Evolutionary conservation across 1,139 yeast genomes (phyloP), one percentile per base, ranked within the genome.

Genomic region (Blastobotrys persicus): DNA sequence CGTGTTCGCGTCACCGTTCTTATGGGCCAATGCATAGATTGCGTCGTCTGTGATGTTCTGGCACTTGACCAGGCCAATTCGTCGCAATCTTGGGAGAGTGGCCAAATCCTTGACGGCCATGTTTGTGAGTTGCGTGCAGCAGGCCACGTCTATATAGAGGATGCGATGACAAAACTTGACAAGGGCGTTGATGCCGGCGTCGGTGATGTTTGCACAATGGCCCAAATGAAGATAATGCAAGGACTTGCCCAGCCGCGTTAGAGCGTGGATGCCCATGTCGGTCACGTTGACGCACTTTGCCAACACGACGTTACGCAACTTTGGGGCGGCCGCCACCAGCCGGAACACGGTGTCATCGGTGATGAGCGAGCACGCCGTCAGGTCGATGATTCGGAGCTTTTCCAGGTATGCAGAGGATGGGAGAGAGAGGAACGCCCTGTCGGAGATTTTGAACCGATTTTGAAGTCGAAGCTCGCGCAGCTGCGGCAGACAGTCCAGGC

Each of bases 1-100:
- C 84, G 61, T 81, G 81, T 48, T 87, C 71, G 43, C 18, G 31
- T 38, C 44, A 13, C 31, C 35, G 14, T 16, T 13, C 19, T 20
- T 28, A 13, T 85, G 78, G 7, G 88, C 86, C 59, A 92, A 76
- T 44, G 89, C 87, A 52, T 83, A 66, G 42, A 92, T 82, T 1
- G 98, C 97, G 44, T 79, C 80, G 66, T 91, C 98, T 3, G 95
- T 85, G 58, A 92, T 88, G 63, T 86, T 81, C 32, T 82, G 80
- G 68, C 98, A 92, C 67, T 91, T 91, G 23, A 92, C 98, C 49
- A 92, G 73, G 0, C 98, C 98, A 44, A 92, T 89, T 68, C 98
- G 79, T 62, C 95, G 80, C 58, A 92, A 75, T 62, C 86, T 83
- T 12, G 95, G 91, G 56, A 92, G 73, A 47, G 78, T 79, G 1